Evolutionary conservation across 164 flowering plant species (phyloP).

Genomic region (Pachysandra terminalis): DNA sequence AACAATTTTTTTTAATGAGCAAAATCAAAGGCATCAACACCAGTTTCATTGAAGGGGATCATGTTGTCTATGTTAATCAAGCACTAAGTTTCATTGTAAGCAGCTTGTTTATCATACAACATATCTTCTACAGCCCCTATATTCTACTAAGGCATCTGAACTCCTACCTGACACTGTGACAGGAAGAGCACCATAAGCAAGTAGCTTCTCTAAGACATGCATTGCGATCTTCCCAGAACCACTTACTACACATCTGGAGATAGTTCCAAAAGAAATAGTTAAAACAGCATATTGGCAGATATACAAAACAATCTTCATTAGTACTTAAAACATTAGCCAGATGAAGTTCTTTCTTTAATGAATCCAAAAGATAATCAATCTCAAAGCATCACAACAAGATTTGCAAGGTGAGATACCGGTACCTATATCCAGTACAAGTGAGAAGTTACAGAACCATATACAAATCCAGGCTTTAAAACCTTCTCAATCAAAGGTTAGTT

Average conservation of each 20-base stretch:
- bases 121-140: background rate
- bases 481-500: constrained; percentile 1
- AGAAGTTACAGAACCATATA: background rate
- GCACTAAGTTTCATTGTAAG: too few relatives aligned
- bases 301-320: background rate
- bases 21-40: background rate
- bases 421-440: background rate
- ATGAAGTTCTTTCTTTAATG: background rate
- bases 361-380: background rate
- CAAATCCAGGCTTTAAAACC: background rate
- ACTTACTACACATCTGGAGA: constrained; percentile 82
- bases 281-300: background rate
- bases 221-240: constrained; percentile 98
- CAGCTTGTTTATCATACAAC: too few relatives aligned
- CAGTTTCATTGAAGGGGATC: background rate
- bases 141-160: constrained; percentile 8
- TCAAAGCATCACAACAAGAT: background rate
- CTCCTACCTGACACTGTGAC: constrained; percentile 80
- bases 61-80: too few relatives aligned
- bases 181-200: constrained; percentile 87
- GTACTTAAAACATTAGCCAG: background rate
- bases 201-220: constrained; percentile 94
- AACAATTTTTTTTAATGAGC: too few relatives aligned
- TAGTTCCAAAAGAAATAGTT: constrained; percentile 8
- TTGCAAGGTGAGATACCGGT: background rate